phyloP scores from a whole-genome alignment of 164 flowering plant genomes.

The Macadamia tetraphylla region DNA sequence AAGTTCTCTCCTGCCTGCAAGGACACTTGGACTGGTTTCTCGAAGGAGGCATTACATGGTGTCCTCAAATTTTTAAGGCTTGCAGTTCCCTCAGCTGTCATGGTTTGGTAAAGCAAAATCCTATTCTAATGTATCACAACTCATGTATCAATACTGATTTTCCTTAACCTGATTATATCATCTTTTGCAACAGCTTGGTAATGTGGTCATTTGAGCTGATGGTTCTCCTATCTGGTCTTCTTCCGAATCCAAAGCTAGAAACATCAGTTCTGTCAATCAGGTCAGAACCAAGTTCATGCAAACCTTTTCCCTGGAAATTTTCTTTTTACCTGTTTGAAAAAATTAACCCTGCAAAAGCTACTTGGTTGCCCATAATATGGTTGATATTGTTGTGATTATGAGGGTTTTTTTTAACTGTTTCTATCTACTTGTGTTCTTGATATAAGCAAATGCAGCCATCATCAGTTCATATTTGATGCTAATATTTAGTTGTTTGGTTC shows the following conservation, averaged over 20 bases:
- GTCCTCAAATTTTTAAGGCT: constrained; percentile 19
- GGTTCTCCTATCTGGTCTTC: constrained; percentile 69
- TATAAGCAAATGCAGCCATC: neutral
- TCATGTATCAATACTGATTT: neutral
- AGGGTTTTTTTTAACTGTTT: neutral
- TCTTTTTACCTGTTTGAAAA: neutral
- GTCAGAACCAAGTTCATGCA: constrained; percentile 20
- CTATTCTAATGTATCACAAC: neutral
- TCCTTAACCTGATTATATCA: neutral
- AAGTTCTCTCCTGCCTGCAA: constrained; percentile 19
- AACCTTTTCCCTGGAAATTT: neutral
- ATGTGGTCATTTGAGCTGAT: constrained; percentile 76
- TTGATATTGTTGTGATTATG: neutral
- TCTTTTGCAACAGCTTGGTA: constrained; percentile 51
- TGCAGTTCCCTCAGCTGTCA: constrained; percentile 27
- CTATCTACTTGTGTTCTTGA: neutral
- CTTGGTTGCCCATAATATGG: too few relatives aligned
- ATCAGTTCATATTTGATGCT: neutral
- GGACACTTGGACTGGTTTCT: constrained; percentile 30
- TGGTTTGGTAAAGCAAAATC: constrained; percentile 27
- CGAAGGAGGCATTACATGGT: constrained; percentile 22
- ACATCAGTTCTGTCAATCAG: constrained; percentile 73
- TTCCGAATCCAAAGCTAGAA: constrained; percentile 66
- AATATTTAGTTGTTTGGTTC: neutral
- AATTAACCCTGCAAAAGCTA: neutral